Evolutionary conservation across 257 asterid genomes (phyloP).

Genomic region (Cynanchum wilfordii): DNA sequence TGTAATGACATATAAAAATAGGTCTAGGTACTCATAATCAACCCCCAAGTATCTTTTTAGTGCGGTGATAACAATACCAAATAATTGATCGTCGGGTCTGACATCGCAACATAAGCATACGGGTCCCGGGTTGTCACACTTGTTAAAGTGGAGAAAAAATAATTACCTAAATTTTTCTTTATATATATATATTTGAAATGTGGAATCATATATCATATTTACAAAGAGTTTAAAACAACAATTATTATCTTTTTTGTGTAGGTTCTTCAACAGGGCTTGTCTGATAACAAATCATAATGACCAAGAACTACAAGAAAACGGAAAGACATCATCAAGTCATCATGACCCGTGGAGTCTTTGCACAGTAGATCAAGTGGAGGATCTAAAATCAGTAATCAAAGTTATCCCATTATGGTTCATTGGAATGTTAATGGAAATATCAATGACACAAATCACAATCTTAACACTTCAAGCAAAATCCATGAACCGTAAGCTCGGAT

Average conservation of each 20-base stretch:
- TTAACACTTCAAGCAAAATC: slow-evolving; percentile 63
- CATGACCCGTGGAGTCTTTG: slow-evolving; percentile 57
- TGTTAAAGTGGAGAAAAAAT: too few relatives aligned
- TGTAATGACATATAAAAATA: too few relatives aligned
- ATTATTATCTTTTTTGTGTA: slow-evolving; percentile 7
- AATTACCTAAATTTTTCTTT: too few relatives aligned
- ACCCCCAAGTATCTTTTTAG: too few relatives aligned
- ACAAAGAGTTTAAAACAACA: too few relatives aligned
- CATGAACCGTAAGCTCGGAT: slow-evolving; percentile 46
- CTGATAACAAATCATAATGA: slow-evolving; percentile 33
- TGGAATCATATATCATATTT: too few relatives aligned
- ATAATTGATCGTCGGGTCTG: too few relatives aligned
- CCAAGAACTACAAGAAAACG: slow-evolving; percentile 35
- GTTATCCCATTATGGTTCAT: slow-evolving; percentile 73
- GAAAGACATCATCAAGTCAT: slow-evolving; percentile 20
- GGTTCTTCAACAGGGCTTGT: slow-evolving; percentile 79
- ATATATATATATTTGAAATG: too few relatives aligned
- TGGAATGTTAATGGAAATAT: slow-evolving; percentile 37
- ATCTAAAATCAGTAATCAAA: slow-evolving; percentile 53
- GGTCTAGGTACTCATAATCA: too few relatives aligned
- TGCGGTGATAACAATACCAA: too few relatives aligned
- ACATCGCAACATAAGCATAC: too few relatives aligned
- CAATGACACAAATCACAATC: slow-evolving; percentile 50
- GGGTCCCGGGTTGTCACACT: too few relatives aligned
- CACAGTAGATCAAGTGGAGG: slow-evolving; percentile 73